Evolutionary conservation across 2,329 filamentous ascomycete genomes (phyloP), one percentile per base, ranked within the genome.

Genomic region (Neonectria punicea): DNA sequence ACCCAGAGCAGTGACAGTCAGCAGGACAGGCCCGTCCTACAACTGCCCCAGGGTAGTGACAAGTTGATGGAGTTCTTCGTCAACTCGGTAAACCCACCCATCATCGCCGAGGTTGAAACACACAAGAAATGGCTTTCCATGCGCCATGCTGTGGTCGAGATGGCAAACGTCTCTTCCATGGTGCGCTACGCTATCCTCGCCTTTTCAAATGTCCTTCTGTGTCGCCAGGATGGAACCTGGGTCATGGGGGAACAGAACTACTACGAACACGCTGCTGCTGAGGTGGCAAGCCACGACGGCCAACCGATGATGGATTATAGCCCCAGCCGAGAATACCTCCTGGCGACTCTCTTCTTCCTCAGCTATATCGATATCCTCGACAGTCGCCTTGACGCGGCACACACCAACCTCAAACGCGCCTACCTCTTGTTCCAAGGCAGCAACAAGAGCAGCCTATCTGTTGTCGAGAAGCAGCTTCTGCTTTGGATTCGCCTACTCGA

Each of bases 401-500:
- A 86, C 66, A 75, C 79, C 1, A 83, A 86, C 46, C 74, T 88
- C 8, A 81, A 85, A 64, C 79, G 82, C 13, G 85, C 85, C 1
- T 85, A 86, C 62, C 65, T 69, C 3, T 61, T 86, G 4, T 83
- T 86, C 60, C 81, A 81, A 60, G 75, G 73, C n/a, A 79, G 78
- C 22, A 76, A 80, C 18, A 80, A 81, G 61, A 64, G 67, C 4
- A 74, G 75, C 13, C 77, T 84, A 44, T 74, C 77, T 2, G 67
- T 77, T 1, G 68, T 80, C 3, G 85, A 87, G 68, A 80, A 82
- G 65, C 81, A 84, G 9, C 70, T 87, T 0, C 78, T 88, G 36
- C 82, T 83, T 2, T 88, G 85, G 86, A 80, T 88, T 39, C 83
- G 85, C 4, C 77, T 88, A 3, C 78, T 88, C 3, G 86, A 88